Conservation (phyloP, 108 stramenopile genomes). For the Nitzschia sp. region DNA sequence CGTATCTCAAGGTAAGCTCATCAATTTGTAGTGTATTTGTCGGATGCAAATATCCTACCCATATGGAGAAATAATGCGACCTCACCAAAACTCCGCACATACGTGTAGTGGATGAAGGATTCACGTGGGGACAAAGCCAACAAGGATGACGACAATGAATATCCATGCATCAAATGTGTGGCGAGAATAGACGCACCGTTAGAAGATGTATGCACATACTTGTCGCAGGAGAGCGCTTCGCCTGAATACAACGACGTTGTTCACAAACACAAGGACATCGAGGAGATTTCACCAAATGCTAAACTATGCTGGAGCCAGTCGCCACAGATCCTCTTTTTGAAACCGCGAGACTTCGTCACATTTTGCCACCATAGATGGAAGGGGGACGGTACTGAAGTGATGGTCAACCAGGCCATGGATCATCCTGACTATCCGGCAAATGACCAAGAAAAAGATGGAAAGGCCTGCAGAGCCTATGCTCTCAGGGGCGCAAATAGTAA, state of each 20-base stretch:
- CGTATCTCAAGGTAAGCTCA: slow-evolving; percentile 63
- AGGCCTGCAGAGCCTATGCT: slow-evolving; percentile 76
- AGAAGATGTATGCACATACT: slow-evolving; percentile 78
- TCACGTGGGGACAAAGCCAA: slow-evolving; percentile 55
- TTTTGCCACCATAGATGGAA: slow-evolving; percentile 86
- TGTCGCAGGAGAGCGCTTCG: slow-evolving; percentile 54
- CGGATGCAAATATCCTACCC: too few relatives aligned
- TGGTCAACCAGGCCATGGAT: slow-evolving; percentile 84
- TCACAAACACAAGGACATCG: slow-evolving; percentile 55
- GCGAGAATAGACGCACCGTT: slow-evolving; percentile 79
- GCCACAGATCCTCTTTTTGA: slow-evolving; percentile 82
- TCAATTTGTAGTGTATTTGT: background rate
- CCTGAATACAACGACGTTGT: slow-evolving; percentile 82
- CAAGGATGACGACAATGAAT: slow-evolving; percentile 46
- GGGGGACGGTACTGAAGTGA: slow-evolving; percentile 74
- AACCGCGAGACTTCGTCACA: slow-evolving; percentile 83
- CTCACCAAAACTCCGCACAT: too few relatives aligned
- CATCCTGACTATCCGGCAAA: slow-evolving; percentile 59
- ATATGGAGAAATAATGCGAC: too few relatives aligned
- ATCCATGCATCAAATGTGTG: slow-evolving; percentile 75
- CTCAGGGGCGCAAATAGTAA: slow-evolving; percentile 78
- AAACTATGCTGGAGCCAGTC: slow-evolving; percentile 81
- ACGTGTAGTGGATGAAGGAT: slow-evolving; percentile 84
- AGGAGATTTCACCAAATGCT: slow-evolving; percentile 48
- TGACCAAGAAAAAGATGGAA: slow-evolving; percentile 52